Evolutionary conservation across 2,329 filamentous ascomycete species (phyloP), one percentile per base, ranked within the genome.

Genomic region (Tolypocladium tundrense): DNA sequence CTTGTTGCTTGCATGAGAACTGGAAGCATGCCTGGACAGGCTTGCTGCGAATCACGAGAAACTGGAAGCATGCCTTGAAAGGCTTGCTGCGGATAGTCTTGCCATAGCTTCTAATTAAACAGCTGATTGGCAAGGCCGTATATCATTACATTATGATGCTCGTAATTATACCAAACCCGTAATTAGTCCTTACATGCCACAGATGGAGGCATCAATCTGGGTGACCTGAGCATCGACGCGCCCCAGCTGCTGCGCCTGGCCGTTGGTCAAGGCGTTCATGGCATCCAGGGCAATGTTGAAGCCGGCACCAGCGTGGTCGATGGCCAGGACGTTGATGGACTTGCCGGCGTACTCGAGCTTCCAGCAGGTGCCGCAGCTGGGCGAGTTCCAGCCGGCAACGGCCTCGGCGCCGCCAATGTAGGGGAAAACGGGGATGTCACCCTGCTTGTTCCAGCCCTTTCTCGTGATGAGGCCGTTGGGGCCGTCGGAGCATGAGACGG

Each of bases 401-500:
- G 72, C 76, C 9, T 76, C 71, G 24, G 75, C 73, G 35, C 81
- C 84, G 41, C 81, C 84, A 60, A 87, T 78, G 69, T 78, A 75
- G 37, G 81, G 78, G 72, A 81, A 85, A 35, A 62, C 61, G 19
- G 76, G 74, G 63, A 84, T 69, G 37, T 76, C 66, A 56, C 77
- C 76, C 70, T 84, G 81, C 1, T 72, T 83, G 56, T 72, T 67
- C 82, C 81, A 88, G 64, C 77, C 76, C 74, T 83, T 83, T 65
- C 77, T 79, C 65, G 80, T 84, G 61, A 82, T 82, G 61, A 90
- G 78, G 59, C 87, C 87, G 72, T 89, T 86, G 60, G 61, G 53
- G 57, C 87, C 87, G 67, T 90, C 83, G 39, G 83, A 87, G 80
- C 87, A 90, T 60, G 85, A 70, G 53, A 91, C 79, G 8, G 67